Percentiles rank a stretch among this genome's conserved stretches.
These are phyloP conservation scores for Backusella parvicylindrica DNA, from an alignment of 192 early-diverging fungal species.

Conservation along the genomic window DNA sequence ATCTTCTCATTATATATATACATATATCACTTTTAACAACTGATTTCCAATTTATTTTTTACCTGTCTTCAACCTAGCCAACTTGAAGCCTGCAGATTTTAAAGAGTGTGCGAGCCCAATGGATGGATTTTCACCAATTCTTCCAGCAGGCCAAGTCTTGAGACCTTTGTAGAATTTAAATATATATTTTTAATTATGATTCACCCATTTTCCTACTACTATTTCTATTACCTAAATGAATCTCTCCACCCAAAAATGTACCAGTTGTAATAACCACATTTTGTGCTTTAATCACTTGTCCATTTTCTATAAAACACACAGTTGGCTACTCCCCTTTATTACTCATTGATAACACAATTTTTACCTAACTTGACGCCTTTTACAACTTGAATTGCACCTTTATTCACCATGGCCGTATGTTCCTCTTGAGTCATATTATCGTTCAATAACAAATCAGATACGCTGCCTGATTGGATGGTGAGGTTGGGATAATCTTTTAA, in stretches of 20 bases:
- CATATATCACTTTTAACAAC: too few relatives aligned
- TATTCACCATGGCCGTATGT: slow-evolving; percentile 19
- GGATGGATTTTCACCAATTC: slow-evolving; percentile 70
- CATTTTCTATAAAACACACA: slow-evolving; percentile 39
- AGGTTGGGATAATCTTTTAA: slow-evolving; percentile 66
- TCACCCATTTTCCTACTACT: not conserved
- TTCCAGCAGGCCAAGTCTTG: slow-evolving; percentile 65
- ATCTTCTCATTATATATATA: too few relatives aligned
- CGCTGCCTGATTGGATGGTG: slow-evolving; percentile 62
- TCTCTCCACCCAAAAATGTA: slow-evolving; percentile 79
- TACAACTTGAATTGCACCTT: slow-evolving; percentile 19
- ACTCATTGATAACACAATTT: not conserved
- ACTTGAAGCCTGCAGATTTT: slow-evolving; percentile 66
- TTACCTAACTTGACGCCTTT: slow-evolving; percentile 28
- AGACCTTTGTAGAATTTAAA: slow-evolving; percentile 39
- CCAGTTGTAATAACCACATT: slow-evolving; percentile 79
- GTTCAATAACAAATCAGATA: slow-evolving; percentile 67
- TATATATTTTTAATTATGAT: not conserved
- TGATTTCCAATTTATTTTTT: not conserved
- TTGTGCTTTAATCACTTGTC: slow-evolving; percentile 62
- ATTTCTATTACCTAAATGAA: slow-evolving; percentile 64
- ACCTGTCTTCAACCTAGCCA: slow-evolving; percentile 79
- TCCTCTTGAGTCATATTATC: slow-evolving; percentile 35
- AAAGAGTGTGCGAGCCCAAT: slow-evolving; percentile 74
- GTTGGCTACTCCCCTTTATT: not conserved